A percentile compares a stretch with the other conserved stretches of the same genome.
Evolutionary conservation across 495 filamentous ascomycete genomes (phyloP).

Genomic region (Penicillium angulare): DNA sequence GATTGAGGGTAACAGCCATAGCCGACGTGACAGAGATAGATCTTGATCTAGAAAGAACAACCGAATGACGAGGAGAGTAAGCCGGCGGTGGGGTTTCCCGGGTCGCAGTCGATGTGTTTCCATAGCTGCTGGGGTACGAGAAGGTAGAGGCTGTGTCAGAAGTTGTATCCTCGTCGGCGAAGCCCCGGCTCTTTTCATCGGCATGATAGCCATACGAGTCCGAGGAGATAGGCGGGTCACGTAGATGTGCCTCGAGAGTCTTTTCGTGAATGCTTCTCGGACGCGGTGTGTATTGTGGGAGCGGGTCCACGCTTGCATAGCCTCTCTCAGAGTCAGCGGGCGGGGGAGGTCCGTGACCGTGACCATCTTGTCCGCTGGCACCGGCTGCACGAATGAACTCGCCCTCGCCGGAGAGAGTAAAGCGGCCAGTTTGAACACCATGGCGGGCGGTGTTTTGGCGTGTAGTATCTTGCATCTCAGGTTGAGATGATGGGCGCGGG

Average conservation of each 20-base stretch:
- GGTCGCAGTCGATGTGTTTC: slow-evolving; percentile 48
- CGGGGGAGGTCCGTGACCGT: slow-evolving; percentile 10
- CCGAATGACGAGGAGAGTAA: slow-evolving; percentile 36
- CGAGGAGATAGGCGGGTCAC: slow-evolving; percentile 37
- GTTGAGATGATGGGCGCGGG: slow-evolving; percentile 7
- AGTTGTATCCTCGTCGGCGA: slow-evolving; percentile 31
- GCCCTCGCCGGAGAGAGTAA: slow-evolving; percentile 19
- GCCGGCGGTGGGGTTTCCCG: slow-evolving; percentile 47
- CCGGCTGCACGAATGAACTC: slow-evolving; percentile 20
- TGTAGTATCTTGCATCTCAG: slow-evolving; percentile 18
- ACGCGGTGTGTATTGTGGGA: slow-evolving; percentile 44
- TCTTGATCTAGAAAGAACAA: slow-evolving; percentile 30
- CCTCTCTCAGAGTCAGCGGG: slow-evolving; percentile 27
- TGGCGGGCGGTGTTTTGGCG: slow-evolving; percentile 14
- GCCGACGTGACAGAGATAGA: slow-evolving; percentile 37
- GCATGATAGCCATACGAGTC: slow-evolving; percentile 7
- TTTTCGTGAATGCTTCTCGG: slow-evolving; percentile 44
- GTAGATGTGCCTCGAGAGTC: slow-evolving; percentile 39
- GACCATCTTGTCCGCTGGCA: slow-evolving; percentile 7
- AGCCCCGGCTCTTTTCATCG: slow-evolving; percentile 36
- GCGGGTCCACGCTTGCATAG: slow-evolving; percentile 35
- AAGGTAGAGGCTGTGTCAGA: slow-evolving; percentile 43
- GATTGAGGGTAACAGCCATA: slow-evolving; percentile 22
- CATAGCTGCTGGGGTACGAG: slow-evolving; percentile 48
- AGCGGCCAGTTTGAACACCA: slow-evolving; percentile 51